A percentile compares a stretch with the other conserved stretches of the same genome.
phyloP scores from a whole-genome alignment of 208 protist genomes.

The Trypanosoma congolense region DNA sequence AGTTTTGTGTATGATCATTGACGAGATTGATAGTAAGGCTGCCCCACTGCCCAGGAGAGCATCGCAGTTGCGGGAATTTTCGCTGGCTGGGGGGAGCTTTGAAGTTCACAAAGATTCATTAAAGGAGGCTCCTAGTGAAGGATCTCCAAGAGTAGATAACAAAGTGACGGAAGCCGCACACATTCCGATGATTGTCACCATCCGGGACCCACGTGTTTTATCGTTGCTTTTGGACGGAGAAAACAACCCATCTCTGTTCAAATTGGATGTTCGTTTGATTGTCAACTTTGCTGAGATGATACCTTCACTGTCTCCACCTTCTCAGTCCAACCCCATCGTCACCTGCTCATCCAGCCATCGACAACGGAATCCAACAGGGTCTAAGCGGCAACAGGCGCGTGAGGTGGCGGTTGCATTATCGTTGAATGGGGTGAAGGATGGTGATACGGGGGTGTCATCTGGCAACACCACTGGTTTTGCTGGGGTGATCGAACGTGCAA shows the following conservation, averaged over 20 bases:
- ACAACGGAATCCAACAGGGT: background rate
- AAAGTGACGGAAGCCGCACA: background rate
- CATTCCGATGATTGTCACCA: constrained; percentile 3
- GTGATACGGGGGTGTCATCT: background rate
- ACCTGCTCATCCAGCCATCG: background rate
- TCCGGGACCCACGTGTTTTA: constrained; percentile 11
- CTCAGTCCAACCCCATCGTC: too few relatives aligned
- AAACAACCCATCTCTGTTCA: background rate
- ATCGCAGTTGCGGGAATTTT: background rate
- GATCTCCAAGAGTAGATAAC: background rate
- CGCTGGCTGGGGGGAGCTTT: background rate
- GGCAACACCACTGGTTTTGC: constrained; percentile 3
- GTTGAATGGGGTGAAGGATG: constrained; percentile 1
- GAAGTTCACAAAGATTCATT: background rate
- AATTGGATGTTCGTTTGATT: constrained; percentile 18
- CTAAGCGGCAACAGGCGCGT: background rate
- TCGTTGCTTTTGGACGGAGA: background rate
- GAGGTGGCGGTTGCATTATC: background rate
- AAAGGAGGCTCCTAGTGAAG: background rate
- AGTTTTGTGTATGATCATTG: constrained; percentile 13
- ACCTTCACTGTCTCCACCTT: background rate
- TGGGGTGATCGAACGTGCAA: constrained; percentile 8
- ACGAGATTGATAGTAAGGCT: constrained; percentile 5
- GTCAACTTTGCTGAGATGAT: constrained; percentile 18
- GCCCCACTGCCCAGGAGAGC: background rate